A percentile compares a stretch with the other conserved stretches of the same genome.
Conservation (phyloP, 345 rosid genomes). For the Odontarrhena argentea region DNA sequence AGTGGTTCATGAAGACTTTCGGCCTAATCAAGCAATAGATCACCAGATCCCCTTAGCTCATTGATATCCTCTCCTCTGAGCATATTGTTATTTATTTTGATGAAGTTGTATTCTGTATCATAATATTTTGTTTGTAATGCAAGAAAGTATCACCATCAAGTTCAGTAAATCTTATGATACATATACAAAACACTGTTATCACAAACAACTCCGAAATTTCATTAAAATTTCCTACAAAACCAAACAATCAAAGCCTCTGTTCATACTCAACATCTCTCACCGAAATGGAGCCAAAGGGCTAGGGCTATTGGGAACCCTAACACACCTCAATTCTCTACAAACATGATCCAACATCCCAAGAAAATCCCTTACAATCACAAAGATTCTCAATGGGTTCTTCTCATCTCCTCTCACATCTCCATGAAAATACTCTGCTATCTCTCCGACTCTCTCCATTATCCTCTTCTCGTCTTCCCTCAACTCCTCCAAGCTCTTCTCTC, state of each 20-base stretch:
- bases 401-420: conserved; percentile 90
- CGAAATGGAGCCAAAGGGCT: conserved; percentile 86
- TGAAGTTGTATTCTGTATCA: background rate
- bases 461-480: conserved; percentile 70
- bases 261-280: conserved; percentile 31
- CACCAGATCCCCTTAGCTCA: background rate
- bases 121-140: background rate
- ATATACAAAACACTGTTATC: conserved; percentile 13
- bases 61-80: too few species aligned
- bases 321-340: conserved; percentile 81
- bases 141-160: too few species aligned
- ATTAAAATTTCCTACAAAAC: conserved; percentile 14
- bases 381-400: conserved; percentile 78
- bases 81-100: background rate
- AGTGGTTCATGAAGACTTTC: background rate
- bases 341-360: conserved; percentile 93
- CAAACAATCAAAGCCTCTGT: conserved; percentile 24
- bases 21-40: background rate
- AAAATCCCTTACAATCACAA: conserved; percentile 97
- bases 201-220: conserved; percentile 47
- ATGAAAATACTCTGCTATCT: conserved; percentile 89
- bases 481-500: conserved; percentile 65
- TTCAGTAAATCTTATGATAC: too few species aligned
- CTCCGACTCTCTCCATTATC: conserved; percentile 69
- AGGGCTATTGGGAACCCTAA: conserved; percentile 59